Percentiles rank a stretch among this genome's conserved stretches.
phyloP scores from a whole-genome alignment of 257 asterid genomes.

The Knoxia roxburghii region DNA sequence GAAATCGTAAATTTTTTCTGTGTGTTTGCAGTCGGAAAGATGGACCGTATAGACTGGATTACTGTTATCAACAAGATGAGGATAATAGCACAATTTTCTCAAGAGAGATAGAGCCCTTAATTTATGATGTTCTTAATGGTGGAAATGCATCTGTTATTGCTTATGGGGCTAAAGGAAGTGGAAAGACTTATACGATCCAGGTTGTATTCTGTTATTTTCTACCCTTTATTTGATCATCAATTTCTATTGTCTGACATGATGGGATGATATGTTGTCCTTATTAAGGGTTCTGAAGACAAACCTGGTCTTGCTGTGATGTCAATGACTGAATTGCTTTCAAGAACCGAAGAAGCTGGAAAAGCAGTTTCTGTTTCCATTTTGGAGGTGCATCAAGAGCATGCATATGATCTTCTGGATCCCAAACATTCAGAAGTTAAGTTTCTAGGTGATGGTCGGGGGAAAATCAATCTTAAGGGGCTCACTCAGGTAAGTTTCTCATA shows the following conservation, averaged over 20 bases:
- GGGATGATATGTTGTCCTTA: neutral
- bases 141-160: constrained; percentile 64
- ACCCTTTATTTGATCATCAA: neutral
- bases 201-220: constrained; percentile 21
- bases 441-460: constrained; percentile 62
- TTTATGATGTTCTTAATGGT: constrained; percentile 46
- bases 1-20: neutral
- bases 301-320: constrained; percentile 68
- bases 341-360: constrained; percentile 37
- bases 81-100: constrained; percentile 37
- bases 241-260: constrained; percentile 3
- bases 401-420: constrained; percentile 60
- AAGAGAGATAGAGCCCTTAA: constrained; percentile 60
- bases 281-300: constrained; percentile 56
- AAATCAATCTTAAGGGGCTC: constrained; percentile 71
- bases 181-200: constrained; percentile 67
- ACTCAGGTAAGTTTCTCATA: constrained; percentile 47
- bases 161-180: constrained; percentile 85
- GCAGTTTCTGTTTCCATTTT: constrained; percentile 53
- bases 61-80: constrained; percentile 55
- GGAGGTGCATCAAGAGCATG: constrained; percentile 60
- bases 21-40: constrained; percentile 42
- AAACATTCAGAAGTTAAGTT: constrained; percentile 50
- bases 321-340: constrained; percentile 57
- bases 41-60: constrained; percentile 48